A percentile compares a stretch with the other conserved stretches of the same genome.
These are phyloP conservation scores for Neurospora pannonica DNA, from an alignment of 495 filamentous ascomycete species.

Conservation along the genomic window DNA sequence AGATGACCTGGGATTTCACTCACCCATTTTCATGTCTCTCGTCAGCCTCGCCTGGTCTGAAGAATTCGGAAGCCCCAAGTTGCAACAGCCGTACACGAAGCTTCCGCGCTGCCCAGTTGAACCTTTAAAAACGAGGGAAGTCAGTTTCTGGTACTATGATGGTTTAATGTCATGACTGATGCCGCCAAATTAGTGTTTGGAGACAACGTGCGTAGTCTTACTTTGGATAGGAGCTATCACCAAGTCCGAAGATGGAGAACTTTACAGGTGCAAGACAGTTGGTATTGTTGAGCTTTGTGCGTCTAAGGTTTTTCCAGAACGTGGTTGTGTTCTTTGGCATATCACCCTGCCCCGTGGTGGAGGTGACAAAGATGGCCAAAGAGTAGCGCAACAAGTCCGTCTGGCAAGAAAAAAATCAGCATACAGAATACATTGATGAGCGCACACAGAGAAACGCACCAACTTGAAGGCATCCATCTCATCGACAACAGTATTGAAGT, in stretches of 20 bases:
- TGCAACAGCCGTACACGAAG: slow-evolving; percentile 77
- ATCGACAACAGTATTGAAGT: slow-evolving; percentile 61
- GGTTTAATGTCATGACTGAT: not conserved
- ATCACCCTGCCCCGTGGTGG: slow-evolving; percentile 93
- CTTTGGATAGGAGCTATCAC: slow-evolving; percentile 91
- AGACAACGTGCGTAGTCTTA: slow-evolving; percentile 23
- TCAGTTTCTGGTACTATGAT: not conserved
- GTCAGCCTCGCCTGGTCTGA: slow-evolving; percentile 75
- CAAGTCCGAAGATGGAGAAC: slow-evolving; percentile 83
- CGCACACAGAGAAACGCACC: slow-evolving; percentile 40
- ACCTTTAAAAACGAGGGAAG: slow-evolving; percentile 38
- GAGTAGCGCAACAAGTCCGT: slow-evolving; percentile 40
- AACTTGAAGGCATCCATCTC: slow-evolving; percentile 68
- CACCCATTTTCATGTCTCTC: slow-evolving; percentile 90
- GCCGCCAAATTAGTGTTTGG: not conserved
- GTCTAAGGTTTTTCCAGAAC: slow-evolving; percentile 80
- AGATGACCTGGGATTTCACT: slow-evolving; percentile 14
- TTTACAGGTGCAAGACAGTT: slow-evolving; percentile 55
- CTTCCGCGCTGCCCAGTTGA: slow-evolving; percentile 88
- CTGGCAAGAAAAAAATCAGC: slow-evolving; percentile 17
- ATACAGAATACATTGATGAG: slow-evolving; percentile 29
- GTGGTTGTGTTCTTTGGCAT: slow-evolving; percentile 66
- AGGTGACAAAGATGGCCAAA: slow-evolving; percentile 68
- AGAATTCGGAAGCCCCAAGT: slow-evolving; percentile 71
- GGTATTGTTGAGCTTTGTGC: slow-evolving; percentile 63